Conservation (phyloP, 441 rosid species). For the Aquilaria agallochum region DNA sequence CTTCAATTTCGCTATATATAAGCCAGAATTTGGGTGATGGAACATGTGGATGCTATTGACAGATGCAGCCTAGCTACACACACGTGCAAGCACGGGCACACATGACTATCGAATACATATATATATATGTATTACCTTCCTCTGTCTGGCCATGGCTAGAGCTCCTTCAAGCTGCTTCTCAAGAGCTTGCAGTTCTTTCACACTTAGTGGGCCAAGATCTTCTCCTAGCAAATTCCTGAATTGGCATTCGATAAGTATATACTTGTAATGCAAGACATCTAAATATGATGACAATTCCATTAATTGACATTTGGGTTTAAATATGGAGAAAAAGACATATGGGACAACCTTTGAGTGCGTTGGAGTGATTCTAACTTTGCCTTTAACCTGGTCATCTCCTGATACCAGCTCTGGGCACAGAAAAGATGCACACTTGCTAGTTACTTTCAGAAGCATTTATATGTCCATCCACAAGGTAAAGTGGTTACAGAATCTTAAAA, state of each 20-base stretch:
- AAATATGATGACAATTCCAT: neutral
- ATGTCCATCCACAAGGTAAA: too few relatives aligned
- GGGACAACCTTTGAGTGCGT: constrained; percentile 64
- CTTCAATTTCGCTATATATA: neutral
- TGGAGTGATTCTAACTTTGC: constrained; percentile 70
- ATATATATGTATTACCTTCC: constrained; percentile 41
- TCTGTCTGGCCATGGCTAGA: constrained; percentile 61
- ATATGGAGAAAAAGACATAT: neutral
- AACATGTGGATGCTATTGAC: too few relatives aligned
- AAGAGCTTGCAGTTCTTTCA: constrained; percentile 67
- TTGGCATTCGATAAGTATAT: constrained; percentile 3
- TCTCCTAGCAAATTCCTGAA: constrained; percentile 83
- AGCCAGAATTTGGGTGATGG: too few relatives aligned
- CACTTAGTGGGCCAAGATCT: constrained; percentile 67
- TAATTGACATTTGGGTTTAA: neutral
- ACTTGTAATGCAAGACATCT: neutral
- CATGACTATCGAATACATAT: neutral
- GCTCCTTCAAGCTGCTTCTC: constrained; percentile 87
- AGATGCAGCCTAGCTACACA: too few relatives aligned
- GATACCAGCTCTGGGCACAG: constrained; percentile 58
- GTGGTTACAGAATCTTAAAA: too few relatives aligned
- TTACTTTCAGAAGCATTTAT: too few relatives aligned
- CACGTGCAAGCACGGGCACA: too few relatives aligned
- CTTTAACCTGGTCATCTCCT: constrained; percentile 66
- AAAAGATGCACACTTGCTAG: too few relatives aligned